These are phyloP conservation scores for Solidago caesia DNA, from an alignment of 129 eudicot genomes.

Conservation along the genomic window DNA sequence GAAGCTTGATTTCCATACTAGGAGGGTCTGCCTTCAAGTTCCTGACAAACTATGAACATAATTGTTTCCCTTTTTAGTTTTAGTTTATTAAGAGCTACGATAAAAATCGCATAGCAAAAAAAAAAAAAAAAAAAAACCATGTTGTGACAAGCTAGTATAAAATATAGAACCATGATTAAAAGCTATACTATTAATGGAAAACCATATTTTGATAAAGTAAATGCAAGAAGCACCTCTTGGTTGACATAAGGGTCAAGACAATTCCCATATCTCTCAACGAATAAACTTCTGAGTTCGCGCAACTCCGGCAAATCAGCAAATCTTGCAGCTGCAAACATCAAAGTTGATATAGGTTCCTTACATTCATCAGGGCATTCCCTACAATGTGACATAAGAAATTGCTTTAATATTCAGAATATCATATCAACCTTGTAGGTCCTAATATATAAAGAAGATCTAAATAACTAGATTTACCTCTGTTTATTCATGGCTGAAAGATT, in stretches of 20 bases:
- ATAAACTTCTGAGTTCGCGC: slow-evolving; percentile 61
- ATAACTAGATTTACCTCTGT: slow-evolving; percentile 42
- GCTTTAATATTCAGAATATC: background rate
- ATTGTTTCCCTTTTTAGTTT: slow-evolving; percentile 14
- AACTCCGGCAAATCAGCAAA: slow-evolving; percentile 92
- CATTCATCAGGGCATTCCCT: slow-evolving; percentile 96
- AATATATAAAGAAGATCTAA: background rate
- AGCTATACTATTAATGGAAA: background rate
- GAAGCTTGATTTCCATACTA: slow-evolving; percentile 57
- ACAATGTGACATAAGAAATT: slow-evolving; percentile 1
- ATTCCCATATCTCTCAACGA: slow-evolving; percentile 65
- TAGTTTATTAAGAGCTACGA: background rate
- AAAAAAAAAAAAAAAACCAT: background rate
- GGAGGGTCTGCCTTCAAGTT: slow-evolving; percentile 60
- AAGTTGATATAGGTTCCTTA: slow-evolving; percentile 60
- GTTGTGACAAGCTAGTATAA: background rate
- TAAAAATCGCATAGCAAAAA: no score
- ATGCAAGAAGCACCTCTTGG: slow-evolving; percentile 50
- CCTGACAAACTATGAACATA: slow-evolving; percentile 47
- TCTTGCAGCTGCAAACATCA: slow-evolving; percentile 91
- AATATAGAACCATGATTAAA: background rate
- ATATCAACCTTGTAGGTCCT: background rate
- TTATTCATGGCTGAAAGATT: slow-evolving; percentile 60
- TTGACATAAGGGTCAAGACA: slow-evolving; percentile 57
- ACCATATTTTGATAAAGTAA: background rate